These are phyloP conservation scores for Phytopythium ostracodes DNA, from an alignment of 352 stramenopile genomes.

Conservation along the genomic window DNA sequence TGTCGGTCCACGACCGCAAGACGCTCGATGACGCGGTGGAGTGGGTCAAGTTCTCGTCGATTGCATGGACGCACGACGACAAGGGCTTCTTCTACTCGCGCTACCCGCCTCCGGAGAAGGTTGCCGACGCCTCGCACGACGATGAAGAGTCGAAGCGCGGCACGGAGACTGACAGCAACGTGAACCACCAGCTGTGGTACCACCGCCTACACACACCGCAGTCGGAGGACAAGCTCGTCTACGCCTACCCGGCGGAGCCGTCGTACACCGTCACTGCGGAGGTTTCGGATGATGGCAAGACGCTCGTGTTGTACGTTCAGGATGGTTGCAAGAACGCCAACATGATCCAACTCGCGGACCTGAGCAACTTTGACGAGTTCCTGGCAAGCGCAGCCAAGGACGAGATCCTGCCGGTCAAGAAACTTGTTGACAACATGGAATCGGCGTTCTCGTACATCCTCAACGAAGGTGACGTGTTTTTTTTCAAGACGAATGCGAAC, in stretches of 20 bases:
- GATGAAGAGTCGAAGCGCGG: slow-evolving; percentile 46
- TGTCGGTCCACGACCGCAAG: slow-evolving; percentile 69
- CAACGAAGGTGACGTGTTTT: slow-evolving; percentile 86
- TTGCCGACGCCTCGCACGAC: slow-evolving; percentile 43
- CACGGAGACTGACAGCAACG: slow-evolving; percentile 74
- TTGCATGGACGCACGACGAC: slow-evolving; percentile 81
- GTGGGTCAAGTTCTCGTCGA: slow-evolving; percentile 87
- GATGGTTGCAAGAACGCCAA: slow-evolving; percentile 90
- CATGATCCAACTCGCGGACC: slow-evolving; percentile 75
- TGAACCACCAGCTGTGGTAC: slow-evolving; percentile 84
- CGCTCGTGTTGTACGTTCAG: slow-evolving; percentile 66
- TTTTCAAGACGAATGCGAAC: slow-evolving; percentile 84
- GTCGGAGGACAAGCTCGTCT: slow-evolving; percentile 70
- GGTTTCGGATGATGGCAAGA: slow-evolving; percentile 78
- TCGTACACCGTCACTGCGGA: slow-evolving; percentile 60
- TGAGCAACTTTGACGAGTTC: slow-evolving; percentile 48
- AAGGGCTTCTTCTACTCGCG: slow-evolving; percentile 86
- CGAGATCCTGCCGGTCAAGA: slow-evolving; percentile 46
- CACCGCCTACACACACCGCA: slow-evolving; percentile 69
- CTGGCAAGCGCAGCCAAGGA: slow-evolving; percentile 23
- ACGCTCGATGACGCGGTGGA: slow-evolving; percentile 75
- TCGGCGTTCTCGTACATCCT: slow-evolving; percentile 80
- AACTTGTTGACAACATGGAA: slow-evolving; percentile 87
- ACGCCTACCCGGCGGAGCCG: slow-evolving; percentile 70
- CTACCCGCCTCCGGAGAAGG: slow-evolving; percentile 64